phyloP scores from a whole-genome alignment of 1,284 basidiomycete species.

The Amylostereum areolatum region DNA sequence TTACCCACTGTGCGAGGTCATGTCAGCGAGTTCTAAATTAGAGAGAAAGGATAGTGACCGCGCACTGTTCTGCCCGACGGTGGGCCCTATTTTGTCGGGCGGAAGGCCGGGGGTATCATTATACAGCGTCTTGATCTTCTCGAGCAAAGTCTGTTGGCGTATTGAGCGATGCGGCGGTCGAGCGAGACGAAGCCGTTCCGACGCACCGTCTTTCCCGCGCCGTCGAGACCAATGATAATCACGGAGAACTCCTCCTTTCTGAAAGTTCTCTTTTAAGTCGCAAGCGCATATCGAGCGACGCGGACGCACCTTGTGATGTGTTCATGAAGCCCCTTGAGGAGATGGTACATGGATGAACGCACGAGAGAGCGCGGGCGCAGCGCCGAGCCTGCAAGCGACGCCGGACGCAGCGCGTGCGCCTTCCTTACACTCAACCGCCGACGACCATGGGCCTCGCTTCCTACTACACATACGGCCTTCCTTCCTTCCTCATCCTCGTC shows the following conservation, averaged over 20 bases:
- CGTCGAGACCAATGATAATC: constrained; percentile 85
- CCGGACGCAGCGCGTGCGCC: constrained; percentile 1
- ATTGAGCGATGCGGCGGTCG: not conserved
- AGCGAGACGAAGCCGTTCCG: not conserved
- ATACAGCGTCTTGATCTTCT: constrained; percentile 90
- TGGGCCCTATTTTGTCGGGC: constrained; percentile 88
- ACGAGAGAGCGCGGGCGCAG: not conserved
- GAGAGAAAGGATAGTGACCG: constrained; percentile 1
- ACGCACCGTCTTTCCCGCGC: constrained; percentile 86
- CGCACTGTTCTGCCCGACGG: constrained; percentile 92
- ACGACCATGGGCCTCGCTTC: constrained; percentile 36
- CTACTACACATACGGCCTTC: constrained; percentile 65
- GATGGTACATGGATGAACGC: constrained; percentile 68
- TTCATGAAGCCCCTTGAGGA: constrained; percentile 84
- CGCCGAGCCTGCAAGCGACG: not conserved
- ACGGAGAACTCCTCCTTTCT: constrained; percentile 93
- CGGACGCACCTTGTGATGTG: constrained; percentile 75
- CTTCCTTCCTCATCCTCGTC: constrained; percentile 55
- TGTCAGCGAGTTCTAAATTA: not conserved
- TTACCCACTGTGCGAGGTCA: constrained; percentile 64
- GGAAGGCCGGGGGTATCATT: constrained; percentile 79
- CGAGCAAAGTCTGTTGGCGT: constrained; percentile 72
- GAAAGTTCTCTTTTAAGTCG: not conserved
- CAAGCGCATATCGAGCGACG: constrained; percentile 12
- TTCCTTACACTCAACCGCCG: constrained; percentile 8